Evolutionary conservation across 23 red algal genomes (phyloP), one percentile per base, ranked within the genome.

Genomic region (Chondrus crispus): DNA sequence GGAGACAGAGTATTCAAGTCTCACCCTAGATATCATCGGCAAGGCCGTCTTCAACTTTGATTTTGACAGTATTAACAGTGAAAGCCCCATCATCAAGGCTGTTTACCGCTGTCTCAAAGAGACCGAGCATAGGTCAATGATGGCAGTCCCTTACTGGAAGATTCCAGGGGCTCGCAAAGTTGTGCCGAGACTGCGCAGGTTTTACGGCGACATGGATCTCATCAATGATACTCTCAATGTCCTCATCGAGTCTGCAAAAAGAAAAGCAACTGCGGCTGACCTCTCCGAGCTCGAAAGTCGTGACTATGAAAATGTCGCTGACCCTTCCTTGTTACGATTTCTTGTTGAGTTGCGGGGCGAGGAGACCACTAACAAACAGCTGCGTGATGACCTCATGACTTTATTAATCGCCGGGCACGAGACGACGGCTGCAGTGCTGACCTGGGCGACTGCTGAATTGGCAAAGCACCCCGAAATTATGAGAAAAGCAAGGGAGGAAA

Each of bases 341-440:
- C 84, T 96, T 51, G 94, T 96, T 53, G 94, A 96, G 22, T 64
- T 96, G 40, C 94, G 94, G 35, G 94, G 94, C n/a, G 94, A 96
- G 71, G 48, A 84, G 43, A 89, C 94, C 9, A 96, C 94, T 38
- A 82, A 89, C 72, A 42, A 78, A 82, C 94, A 96, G 88, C 87
- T 96, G 39, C 77, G 94, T n/a, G 94, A 96, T 73, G 96, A 98
- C 38, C 68, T 98, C 60, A 95, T 95, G 62, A 98, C 96, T 12
- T 50, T 98, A 51, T 68, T 98, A 1, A 92, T 95, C 24, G 96
- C 96, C 3, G 96, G 96, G 47, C 96, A 98, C 51, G 96, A 98
- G 30, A 98, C 96, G 12, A 95, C 92, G 14, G 92, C 96, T 12
- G 77, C 88, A 28, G 78, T 93, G 10, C 74, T 98, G 33, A 93